These are phyloP conservation scores for Xenoacremonium recifei DNA, from an alignment of 2,329 filamentous ascomycete species.

Conservation along the genomic window DNA sequence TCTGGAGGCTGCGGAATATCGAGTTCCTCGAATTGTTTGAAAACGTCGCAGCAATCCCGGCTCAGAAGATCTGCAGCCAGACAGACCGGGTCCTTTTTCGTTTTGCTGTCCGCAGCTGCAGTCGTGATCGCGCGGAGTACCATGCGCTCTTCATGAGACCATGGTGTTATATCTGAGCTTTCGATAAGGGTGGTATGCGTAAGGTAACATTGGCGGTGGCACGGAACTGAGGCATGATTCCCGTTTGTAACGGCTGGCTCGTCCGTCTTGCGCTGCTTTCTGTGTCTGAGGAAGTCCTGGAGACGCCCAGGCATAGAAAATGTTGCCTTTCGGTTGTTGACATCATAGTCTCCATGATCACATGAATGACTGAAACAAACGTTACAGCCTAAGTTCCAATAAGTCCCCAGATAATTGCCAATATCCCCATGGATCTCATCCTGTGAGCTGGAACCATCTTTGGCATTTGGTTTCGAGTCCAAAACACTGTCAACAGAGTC, in stretches of 20 bases:
- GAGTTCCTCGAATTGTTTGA: constrained; percentile 29
- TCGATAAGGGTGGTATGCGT: background rate
- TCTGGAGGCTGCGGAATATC: constrained; percentile 23
- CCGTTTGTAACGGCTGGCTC: constrained; percentile 13
- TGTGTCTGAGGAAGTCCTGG: constrained; percentile 30
- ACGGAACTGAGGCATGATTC: constrained; percentile 24
- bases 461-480: constrained; percentile 53
- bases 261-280: constrained; percentile 15
- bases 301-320: constrained; percentile 46
- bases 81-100: constrained; percentile 45
- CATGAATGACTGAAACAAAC: constrained; percentile 60
- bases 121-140: constrained; percentile 48
- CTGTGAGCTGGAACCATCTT: constrained; percentile 36
- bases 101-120: constrained; percentile 39
- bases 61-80: constrained; percentile 49
- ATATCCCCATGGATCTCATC: constrained; percentile 37
- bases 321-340: constrained; percentile 50
- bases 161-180: constrained; percentile 26
- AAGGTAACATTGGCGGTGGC: constrained; percentile 43
- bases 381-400: constrained; percentile 55
- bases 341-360: constrained; percentile 60
- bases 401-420: constrained; percentile 52
- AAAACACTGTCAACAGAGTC: constrained; percentile 53
- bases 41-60: constrained; percentile 52
- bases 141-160: constrained; percentile 49